Evolutionary conservation across 176 grass and related monocot genomes (phyloP).

Genomic region (Aegilops bicornis): DNA sequence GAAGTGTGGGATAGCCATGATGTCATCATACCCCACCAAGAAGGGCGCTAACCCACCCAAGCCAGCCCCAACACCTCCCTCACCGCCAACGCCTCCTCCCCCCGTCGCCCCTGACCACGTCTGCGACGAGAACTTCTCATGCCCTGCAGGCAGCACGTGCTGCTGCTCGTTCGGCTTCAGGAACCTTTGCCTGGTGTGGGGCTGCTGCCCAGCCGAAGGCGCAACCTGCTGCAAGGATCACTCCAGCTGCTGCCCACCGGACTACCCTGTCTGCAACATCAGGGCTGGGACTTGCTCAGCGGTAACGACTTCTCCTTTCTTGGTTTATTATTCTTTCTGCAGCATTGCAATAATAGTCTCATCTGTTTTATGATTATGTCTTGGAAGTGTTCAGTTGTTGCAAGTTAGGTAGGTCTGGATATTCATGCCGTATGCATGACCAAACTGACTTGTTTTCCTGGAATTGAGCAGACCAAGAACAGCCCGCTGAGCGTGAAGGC

Average conservation of each 20-base stretch:
- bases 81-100: slow-evolving; percentile 53
- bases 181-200: slow-evolving; percentile 69
- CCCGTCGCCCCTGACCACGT: slow-evolving; percentile 40
- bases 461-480: slow-evolving; percentile 71
- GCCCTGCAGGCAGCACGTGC: slow-evolving; percentile 66
- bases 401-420: background rate
- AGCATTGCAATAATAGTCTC: background rate
- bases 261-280: slow-evolving; percentile 80
- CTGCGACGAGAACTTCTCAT: slow-evolving; percentile 49
- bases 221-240: slow-evolving; percentile 89
- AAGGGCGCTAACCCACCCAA: slow-evolving; percentile 66
- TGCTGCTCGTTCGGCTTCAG: slow-evolving; percentile 66
- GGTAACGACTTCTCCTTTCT: slow-evolving; percentile 32
- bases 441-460: slow-evolving; percentile 1
- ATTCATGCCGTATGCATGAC: background rate
- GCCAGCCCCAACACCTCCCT: slow-evolving; percentile 51
- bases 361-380: background rate
- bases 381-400: background rate
- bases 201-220: slow-evolving; percentile 66
- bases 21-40: slow-evolving; percentile 86
- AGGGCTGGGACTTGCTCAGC: slow-evolving; percentile 55
- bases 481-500: slow-evolving; percentile 68
- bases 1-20: slow-evolving; percentile 89
- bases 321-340: background rate
- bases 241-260: slow-evolving; percentile 73